Evolutionary conservation across 2,329 filamentous ascomycete genomes (phyloP).

Genomic region (Trichoderma hamatum): DNA sequence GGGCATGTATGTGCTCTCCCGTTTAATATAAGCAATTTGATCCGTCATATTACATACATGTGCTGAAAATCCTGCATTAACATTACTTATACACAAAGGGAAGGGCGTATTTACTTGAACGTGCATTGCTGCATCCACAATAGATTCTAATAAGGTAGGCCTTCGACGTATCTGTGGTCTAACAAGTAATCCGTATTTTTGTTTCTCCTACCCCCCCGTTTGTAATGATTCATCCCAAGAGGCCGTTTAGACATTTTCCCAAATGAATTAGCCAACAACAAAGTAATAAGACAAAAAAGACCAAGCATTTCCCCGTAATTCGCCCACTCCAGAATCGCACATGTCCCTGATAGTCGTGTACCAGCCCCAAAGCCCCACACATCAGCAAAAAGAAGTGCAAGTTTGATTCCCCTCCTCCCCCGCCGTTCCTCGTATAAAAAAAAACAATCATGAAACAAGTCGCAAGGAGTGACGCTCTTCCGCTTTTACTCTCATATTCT

Average conservation of each 20-base stretch:
- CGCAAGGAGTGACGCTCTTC: conserved; percentile 11
- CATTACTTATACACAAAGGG: not conserved
- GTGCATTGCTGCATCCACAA: conserved; percentile 22
- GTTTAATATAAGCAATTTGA: not conserved
- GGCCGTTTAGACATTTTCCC: conserved; percentile 11
- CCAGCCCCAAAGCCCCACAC: not conserved
- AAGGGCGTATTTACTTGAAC: conserved; percentile 3
- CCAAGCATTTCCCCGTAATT: not conserved
- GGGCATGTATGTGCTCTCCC: not conserved
- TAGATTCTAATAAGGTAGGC: conserved; percentile 9
- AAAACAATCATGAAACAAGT: not conserved
- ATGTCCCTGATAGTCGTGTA: not conserved
- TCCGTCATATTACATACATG: conserved; percentile 3
- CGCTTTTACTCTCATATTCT: conserved; percentile 4
- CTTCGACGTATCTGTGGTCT: not conserved
- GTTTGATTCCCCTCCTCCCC: not conserved
- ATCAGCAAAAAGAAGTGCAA: not conserved
- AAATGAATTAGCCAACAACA: conserved; percentile 10
- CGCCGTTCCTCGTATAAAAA: not conserved
- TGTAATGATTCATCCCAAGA: conserved; percentile 2
- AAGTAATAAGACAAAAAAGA: not conserved
- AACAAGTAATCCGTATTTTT: conserved; percentile 16
- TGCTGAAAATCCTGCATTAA: not conserved
- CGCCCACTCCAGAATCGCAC: conserved; percentile 1
- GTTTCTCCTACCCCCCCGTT: conserved; percentile 14